These are phyloP conservation scores for Parathielavia appendiculata DNA, from an alignment of 495 filamentous ascomycete genomes.

Conservation along the genomic window DNA sequence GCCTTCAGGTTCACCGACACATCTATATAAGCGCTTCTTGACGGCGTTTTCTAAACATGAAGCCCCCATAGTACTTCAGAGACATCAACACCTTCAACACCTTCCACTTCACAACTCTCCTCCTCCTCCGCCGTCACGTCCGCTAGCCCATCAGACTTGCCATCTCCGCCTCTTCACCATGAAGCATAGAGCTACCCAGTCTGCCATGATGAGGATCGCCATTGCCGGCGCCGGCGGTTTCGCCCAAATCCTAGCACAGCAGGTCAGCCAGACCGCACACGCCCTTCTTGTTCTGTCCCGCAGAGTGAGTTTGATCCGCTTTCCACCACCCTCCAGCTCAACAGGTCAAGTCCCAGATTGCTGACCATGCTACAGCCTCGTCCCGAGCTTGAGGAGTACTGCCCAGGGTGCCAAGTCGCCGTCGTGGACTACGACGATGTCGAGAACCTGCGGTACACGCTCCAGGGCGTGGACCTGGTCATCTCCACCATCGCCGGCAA, in stretches of 20 bases:
- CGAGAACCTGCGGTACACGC: constrained; percentile 53
- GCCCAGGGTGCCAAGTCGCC: constrained; percentile 53
- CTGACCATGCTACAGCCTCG: constrained; percentile 22
- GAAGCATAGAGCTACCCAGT: constrained; percentile 31
- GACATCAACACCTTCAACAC: not conserved
- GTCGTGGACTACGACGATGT: constrained; percentile 58
- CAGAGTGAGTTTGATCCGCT: constrained; percentile 40
- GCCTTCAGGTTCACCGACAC: not conserved
- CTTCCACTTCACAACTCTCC: too few species aligned
- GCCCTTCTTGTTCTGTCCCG: constrained; percentile 64
- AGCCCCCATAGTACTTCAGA: not conserved
- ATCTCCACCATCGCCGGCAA: constrained; percentile 65
- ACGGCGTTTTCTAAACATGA: not conserved
- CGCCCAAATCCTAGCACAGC: constrained; percentile 57
- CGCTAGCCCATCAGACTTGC: not conserved
- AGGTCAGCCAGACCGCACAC: constrained; percentile 55
- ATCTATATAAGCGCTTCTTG: not conserved
- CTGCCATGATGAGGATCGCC: constrained; percentile 62
- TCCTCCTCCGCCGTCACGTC: not conserved
- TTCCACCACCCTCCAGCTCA: not conserved
- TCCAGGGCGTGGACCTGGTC: constrained; percentile 65
- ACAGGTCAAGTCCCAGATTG: not conserved
- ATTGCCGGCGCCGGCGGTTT: constrained; percentile 68
- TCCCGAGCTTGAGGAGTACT: constrained; percentile 39
- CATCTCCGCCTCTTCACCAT: constrained; percentile 34